phyloP scores from a whole-genome alignment of 164 flowering plant genomes.

The Echeveria elegans region DNA sequence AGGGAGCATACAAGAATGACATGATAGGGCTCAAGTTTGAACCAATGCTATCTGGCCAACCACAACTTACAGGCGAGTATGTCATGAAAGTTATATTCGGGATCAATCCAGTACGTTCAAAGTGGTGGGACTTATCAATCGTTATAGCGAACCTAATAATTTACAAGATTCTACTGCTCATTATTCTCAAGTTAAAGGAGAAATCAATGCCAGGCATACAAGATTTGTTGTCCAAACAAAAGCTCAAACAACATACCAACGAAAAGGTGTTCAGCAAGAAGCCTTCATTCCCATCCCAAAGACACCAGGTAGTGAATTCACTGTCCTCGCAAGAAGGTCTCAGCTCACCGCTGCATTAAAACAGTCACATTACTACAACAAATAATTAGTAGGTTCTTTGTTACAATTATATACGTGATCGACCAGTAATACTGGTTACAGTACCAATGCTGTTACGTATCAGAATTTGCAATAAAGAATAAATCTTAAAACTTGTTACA shows the following conservation, averaged over 20 bases:
- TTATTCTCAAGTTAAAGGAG: conserved; percentile 55
- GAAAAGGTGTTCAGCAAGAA: conserved; percentile 33
- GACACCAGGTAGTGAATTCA: conserved; percentile 27
- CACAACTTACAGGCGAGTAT: conserved; percentile 43
- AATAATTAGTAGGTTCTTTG: neutral
- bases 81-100: conserved; percentile 31
- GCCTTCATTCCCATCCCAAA: conserved; percentile 22
- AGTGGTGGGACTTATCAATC: conserved; percentile 65
- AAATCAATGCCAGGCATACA: conserved; percentile 37
- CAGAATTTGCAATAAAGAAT: neutral
- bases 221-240: conserved; percentile 30
- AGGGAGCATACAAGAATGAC: conserved; percentile 75
- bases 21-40: conserved; percentile 58
- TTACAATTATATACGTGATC: neutral
- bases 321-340: conserved; percentile 70
- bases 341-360: conserved; percentile 34
- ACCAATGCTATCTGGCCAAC: conserved; percentile 37
- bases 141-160: conserved; percentile 27
- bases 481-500: too few species aligned
- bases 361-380: neutral
- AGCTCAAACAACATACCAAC: conserved; percentile 32
- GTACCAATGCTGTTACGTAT: neutral
- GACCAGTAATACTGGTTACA: neutral
- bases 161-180: conserved; percentile 46
- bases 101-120: conserved; percentile 31